Evolutionary conservation across 2,329 filamentous ascomycete genomes (phyloP), one percentile per base, ranked within the genome.

Genomic region (Drechslerella stenobrocha): DNA sequence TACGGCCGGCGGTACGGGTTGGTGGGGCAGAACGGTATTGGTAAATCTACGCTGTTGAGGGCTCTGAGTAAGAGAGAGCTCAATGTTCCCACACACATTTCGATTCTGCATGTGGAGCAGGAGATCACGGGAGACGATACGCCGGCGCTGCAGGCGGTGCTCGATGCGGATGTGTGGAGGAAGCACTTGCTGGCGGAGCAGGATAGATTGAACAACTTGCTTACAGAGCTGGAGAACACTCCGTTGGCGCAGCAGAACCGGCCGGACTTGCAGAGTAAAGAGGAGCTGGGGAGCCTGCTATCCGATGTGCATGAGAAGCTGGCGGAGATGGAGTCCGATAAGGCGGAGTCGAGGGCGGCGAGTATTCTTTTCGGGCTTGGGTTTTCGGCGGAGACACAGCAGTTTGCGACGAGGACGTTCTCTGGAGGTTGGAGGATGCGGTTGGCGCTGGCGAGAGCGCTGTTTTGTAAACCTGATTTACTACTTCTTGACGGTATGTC

Each of bases 341-440:
- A 96, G 79, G 93, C 93, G 63, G 93, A 98, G 75, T 88, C 93
- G 70, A 83, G 93, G 75, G 93, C 93, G 46, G 93, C 93, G 51
- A 96, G 89, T 77, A 98, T 98, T 75, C 82, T 98, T 53, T 92
- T 93, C 65, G 93, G 93, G 83, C 85, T 98, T 63, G 93, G 93
- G 73, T 98, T 98, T 83, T 97, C 93, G 0, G 77, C 89, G 18
- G 93, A 97, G 77, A 83, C 90, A 71, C 93, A 98, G 75, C 88
- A 95, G 73, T 90, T 83, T 75, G 87, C 93, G 13, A 98, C 93
- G 56, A 97, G 89, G 81, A 97, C 92, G 3, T 98, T 98, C 79
- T 98, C 93, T 53, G 93, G 93, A 82, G 93, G 93, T 87, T 98
- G 93, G 93, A 86, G 93, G 78, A 98, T 98, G 93, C 87, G 93